These are phyloP conservation scores for Cicer pinnatifidum DNA, from an alignment of 306 rosid species.

Conservation along the genomic window DNA sequence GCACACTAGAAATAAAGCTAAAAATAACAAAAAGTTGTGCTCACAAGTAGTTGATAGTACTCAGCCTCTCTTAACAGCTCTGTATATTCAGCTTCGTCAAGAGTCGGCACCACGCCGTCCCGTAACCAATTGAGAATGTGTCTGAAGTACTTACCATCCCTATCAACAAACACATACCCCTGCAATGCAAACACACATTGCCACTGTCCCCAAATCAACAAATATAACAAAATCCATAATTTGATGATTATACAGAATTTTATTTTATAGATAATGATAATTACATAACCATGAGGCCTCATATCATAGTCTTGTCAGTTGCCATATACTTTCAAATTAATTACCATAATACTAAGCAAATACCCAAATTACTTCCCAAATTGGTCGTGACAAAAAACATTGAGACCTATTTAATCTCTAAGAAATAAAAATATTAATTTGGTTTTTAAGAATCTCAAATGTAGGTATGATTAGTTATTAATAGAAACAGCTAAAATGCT, in stretches of 20 bases:
- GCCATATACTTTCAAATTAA: neutral
- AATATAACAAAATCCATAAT: neutral
- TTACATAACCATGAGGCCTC: neutral
- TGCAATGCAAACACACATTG: conserved; percentile 45
- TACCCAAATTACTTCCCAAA: neutral
- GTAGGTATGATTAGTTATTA: too few relatives aligned
- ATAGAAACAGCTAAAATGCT: too few relatives aligned
- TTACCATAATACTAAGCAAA: neutral
- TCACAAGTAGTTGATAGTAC: conserved; percentile 84
- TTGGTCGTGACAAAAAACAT: neutral
- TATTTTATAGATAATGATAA: neutral
- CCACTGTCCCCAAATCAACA: conserved; percentile 10
- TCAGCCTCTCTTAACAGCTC: conserved; percentile 89
- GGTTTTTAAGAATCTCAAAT: neutral
- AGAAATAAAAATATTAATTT: neutral
- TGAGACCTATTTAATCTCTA: neutral
- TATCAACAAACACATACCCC: conserved; percentile 86
- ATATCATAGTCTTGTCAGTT: neutral
- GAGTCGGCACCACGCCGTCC: conserved; percentile 75
- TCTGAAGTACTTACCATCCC: conserved; percentile 90
- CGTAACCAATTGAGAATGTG: conserved; percentile 97
- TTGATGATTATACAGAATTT: neutral
- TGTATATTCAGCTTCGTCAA: conserved; percentile 60
- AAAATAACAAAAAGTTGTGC: conserved; percentile 11
- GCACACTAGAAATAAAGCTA: conserved; percentile 9